phyloP scores from a whole-genome alignment of 2,329 filamentous ascomycete species.

The Colletotrichum cordylinicola region DNA sequence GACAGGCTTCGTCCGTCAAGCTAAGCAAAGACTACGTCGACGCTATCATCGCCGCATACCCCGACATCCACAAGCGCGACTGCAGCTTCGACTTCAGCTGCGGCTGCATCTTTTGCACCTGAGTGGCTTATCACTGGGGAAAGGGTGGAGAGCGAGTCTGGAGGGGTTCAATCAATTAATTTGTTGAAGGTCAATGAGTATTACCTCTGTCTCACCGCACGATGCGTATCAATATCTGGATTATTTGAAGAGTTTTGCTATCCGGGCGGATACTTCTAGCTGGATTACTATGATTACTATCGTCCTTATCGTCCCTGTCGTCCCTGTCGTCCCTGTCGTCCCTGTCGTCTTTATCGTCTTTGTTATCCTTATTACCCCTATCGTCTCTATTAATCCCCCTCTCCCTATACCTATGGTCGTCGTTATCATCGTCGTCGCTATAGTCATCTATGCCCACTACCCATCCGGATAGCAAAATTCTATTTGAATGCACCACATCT shows the following conservation, averaged over 20 bases:
- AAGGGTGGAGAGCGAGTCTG: background rate
- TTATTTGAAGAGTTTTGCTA: background rate
- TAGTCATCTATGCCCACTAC: no score
- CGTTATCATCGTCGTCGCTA: no score
- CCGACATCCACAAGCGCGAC: background rate
- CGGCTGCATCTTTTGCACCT: background rate
- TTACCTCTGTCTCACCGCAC: background rate
- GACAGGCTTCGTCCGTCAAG: background rate
- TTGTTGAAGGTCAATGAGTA: background rate
- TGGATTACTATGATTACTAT: no score
- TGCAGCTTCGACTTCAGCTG: background rate
- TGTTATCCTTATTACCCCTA: no score
- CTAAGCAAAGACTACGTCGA: conserved; percentile 9
- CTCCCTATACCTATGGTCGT: no score
- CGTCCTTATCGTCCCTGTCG: no score
- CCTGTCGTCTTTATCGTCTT: no score
- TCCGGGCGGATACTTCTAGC: no score
- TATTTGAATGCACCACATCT: background rate
- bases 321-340: no score
- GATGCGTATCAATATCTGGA: background rate
- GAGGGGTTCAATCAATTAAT: background rate
- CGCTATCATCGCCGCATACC: background rate
- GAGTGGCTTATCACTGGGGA: no score
- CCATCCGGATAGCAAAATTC: no score
- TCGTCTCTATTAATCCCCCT: no score